Evolutionary conservation across 2,329 filamentous ascomycete genomes (phyloP), one percentile per base, ranked within the genome.

Genomic region (Aspergillus calidoustus): DNA sequence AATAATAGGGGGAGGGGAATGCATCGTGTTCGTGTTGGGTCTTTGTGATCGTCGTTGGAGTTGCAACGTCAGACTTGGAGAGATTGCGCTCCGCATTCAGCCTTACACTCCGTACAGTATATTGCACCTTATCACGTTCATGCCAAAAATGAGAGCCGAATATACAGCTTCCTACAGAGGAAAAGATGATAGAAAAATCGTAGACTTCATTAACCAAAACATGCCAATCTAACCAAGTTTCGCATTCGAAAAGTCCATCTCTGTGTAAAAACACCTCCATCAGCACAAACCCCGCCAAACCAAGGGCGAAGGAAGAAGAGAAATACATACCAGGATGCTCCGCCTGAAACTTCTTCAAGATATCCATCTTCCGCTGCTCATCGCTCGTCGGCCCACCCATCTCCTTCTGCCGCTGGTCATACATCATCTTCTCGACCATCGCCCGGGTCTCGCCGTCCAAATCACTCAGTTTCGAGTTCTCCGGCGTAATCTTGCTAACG

Each of bases 351-450:
- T 96, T 92, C 81, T 91, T 91, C 75, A 99, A 81, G 71, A 99
- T 89, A 59, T 99, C 94, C 74, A 88, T 80, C 86, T 98, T 98
- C 84, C 93, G 92, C 85, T 96, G 89, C 82, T 99, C 95, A 69
- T 98, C 95, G 68, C 92, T 96, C 13, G 90, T 93, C 51, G 93
- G 92, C 78, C 90, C 85, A 4, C 95, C 95, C 78, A 86, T 83
- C 82, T 98, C 93, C 87, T 99, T 99, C 82, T 98, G 93, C 68
- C 91, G 85, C 84, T 99, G 95, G 82, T 99, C 95, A 73, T 86
- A 99, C 95, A 99, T 99, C 95, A 99, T 99, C 87, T 99, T 99
- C 87, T 99, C 95, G 49, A 99, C 95, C 94, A 99, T 98, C 62
- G 89, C 87, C 66, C 95, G 87, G 57, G 95, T 99, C 84, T 96